Percentiles rank a stretch among this genome's conserved stretches.
Conservation (phyloP, 2,329 filamentous ascomycete species). For the Penicillium verrucosum region DNA sequence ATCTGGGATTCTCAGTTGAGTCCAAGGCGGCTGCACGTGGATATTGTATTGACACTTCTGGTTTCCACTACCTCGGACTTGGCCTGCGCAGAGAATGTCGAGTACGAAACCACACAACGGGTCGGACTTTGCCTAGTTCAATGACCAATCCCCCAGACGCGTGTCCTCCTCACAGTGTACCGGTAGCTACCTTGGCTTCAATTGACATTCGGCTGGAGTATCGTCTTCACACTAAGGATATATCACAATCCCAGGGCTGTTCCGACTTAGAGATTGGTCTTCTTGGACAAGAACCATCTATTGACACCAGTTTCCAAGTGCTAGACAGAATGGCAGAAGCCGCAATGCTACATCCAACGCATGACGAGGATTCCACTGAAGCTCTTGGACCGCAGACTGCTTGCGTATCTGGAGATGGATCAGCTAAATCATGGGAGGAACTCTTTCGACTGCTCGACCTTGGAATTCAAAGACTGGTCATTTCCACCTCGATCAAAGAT, state of each 20-base stretch:
- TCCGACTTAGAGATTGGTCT: background rate
- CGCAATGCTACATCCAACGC: background rate
- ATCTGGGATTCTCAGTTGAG: slow-evolving; percentile 27
- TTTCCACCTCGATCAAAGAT: slow-evolving; percentile 3
- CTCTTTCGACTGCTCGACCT: slow-evolving; percentile 25
- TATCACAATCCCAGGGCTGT: background rate
- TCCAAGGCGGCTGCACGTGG: slow-evolving; percentile 19
- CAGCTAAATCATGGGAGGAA: background rate
- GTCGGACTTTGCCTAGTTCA: slow-evolving; percentile 15
- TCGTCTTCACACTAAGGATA: background rate
- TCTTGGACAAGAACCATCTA: background rate
- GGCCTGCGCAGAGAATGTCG: slow-evolving; percentile 17
- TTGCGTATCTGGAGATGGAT: background rate
- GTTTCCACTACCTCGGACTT: slow-evolving; percentile 19
- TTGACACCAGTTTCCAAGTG: too few species aligned
- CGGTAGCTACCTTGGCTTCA: slow-evolving; percentile 17
- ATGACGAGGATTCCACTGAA: background rate
- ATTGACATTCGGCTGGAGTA: slow-evolving; percentile 24
- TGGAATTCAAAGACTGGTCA: slow-evolving; percentile 26
- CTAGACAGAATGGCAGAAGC: background rate
- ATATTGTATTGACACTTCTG: background rate
- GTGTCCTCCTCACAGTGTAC: slow-evolving; percentile 16
- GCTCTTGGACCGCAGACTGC: background rate
- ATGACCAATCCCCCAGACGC: slow-evolving; percentile 16
- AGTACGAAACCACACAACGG: background rate